phyloP scores from a whole-genome alignment of 2,329 filamentous ascomycete genomes.

The Zopfia rhizophila region DNA sequence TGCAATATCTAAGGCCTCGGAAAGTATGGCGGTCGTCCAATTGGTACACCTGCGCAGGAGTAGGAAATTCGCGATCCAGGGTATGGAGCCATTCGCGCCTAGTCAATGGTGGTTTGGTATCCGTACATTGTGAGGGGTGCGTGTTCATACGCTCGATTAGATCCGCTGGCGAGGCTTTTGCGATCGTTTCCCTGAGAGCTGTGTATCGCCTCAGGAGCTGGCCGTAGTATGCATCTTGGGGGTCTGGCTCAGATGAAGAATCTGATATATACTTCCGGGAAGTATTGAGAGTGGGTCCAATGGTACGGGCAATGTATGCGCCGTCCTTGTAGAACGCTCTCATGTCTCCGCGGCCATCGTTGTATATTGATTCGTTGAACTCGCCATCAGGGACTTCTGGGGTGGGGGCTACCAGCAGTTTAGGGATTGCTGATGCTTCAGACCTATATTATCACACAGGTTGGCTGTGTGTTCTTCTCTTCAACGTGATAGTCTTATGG shows the following conservation, averaged over 20 bases:
- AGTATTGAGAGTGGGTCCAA: constrained; percentile 29
- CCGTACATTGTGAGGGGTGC: constrained; percentile 11
- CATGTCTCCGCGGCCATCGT: constrained; percentile 62
- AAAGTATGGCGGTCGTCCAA: constrained; percentile 73
- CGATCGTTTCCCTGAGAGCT: constrained; percentile 71
- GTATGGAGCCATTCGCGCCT: constrained; percentile 46
- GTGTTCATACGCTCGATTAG: constrained; percentile 49
- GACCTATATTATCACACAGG: constrained; percentile 62
- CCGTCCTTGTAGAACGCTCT: constrained; percentile 80
- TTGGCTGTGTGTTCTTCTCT: constrained; percentile 25
- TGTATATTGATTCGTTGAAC: constrained; percentile 57
- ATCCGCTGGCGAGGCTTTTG: constrained; percentile 63
- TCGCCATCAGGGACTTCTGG: constrained; percentile 25
- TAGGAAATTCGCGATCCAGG: constrained; percentile 52
- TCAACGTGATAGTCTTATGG: constrained; percentile 11
- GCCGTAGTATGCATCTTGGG: constrained; percentile 74
- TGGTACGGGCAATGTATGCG: constrained; percentile 72
- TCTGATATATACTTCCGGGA: constrained; percentile 14
- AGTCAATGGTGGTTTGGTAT: constrained; percentile 42
- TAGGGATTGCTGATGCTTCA: constrained; percentile 79
- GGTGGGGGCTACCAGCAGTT: constrained; percentile 69
- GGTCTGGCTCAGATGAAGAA: constrained; percentile 34
- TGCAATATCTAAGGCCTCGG: constrained; percentile 70
- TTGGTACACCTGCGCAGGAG: constrained; percentile 60
- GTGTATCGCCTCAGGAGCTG: constrained; percentile 73